Percentiles rank a stretch among this genome's conserved stretches.
phyloP scores from a whole-genome alignment of 2,329 filamentous ascomycete species.

The Coniosporium tulheliwenetii region DNA sequence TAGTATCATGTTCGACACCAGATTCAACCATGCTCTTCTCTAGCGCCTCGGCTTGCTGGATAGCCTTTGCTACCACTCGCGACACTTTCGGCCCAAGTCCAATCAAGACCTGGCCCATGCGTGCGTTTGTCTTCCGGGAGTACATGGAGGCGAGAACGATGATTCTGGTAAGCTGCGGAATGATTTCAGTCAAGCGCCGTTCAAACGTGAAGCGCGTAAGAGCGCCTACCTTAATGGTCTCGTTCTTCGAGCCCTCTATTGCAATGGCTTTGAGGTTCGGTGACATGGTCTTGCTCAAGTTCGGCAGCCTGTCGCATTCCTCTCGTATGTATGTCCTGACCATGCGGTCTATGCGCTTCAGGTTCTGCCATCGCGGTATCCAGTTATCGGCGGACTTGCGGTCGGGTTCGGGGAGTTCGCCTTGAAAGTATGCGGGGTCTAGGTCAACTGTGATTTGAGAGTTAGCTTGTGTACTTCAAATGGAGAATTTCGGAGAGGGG shows the following conservation, averaged over 20 bases:
- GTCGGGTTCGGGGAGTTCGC: constrained; percentile 28
- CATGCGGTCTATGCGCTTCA: constrained; percentile 33
- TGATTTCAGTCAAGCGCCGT: background rate
- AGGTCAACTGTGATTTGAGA: constrained; percentile 16
- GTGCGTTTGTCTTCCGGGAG: constrained; percentile 29
- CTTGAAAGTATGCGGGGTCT: constrained; percentile 31
- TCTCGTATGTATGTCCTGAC: constrained; percentile 33
- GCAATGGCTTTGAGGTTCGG: constrained; percentile 34
- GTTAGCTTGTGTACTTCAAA: too few relatives aligned
- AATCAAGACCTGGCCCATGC: constrained; percentile 27
- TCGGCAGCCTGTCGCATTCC: constrained; percentile 22
- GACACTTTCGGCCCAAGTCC: constrained; percentile 19
- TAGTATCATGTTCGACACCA: constrained; percentile 10
- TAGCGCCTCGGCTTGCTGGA: constrained; percentile 19
- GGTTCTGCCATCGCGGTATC: constrained; percentile 36
- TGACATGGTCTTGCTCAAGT: constrained; percentile 21
- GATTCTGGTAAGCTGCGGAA: constrained; percentile 26
- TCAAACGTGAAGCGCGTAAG: too few relatives aligned
- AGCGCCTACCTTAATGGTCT: constrained; percentile 16
- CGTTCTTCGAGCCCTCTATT: constrained; percentile 21
- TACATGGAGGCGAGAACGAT: constrained; percentile 32
- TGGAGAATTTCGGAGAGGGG: background rate
- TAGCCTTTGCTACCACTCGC: constrained; percentile 21
- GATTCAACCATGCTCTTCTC: constrained; percentile 6
- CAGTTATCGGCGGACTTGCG: constrained; percentile 28